These are phyloP conservation scores for Ganoderma leucocontextum DNA, from an alignment of 1,284 basidiomycete species.

Conservation along the genomic window DNA sequence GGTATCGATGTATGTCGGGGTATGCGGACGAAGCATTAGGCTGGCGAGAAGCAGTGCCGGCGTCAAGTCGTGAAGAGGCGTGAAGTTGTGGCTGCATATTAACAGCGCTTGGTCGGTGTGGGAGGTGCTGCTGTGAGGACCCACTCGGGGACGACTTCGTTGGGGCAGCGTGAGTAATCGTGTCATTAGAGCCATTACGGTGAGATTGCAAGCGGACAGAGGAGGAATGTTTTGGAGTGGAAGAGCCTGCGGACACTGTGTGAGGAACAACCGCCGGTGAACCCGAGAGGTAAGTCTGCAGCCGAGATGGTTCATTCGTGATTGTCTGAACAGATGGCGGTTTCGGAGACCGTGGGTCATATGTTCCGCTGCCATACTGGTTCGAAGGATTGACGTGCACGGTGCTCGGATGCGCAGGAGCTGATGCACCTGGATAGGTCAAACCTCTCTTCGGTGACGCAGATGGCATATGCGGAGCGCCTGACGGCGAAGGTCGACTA, in stretches of 20 bases:
- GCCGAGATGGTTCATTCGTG: conserved; percentile 20
- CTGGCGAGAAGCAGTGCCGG: conserved; percentile 12
- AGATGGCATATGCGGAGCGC: conserved; percentile 14
- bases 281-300: conserved; percentile 27
- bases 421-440: conserved; percentile 33
- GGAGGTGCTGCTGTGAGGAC: conserved; percentile 34
- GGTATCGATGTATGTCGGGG: conserved; percentile 43
- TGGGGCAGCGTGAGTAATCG: conserved; percentile 37
- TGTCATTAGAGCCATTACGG: conserved; percentile 44
- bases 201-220: conserved; percentile 38
- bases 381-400: conserved; percentile 24
- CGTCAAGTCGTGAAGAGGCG: conserved; percentile 37
- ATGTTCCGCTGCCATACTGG: conserved; percentile 11
- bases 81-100: conserved; percentile 32
- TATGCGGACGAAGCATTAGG: conserved; percentile 40
- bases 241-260: conserved; percentile 24
- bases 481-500: conserved; percentile 8
- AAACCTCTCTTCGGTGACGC: conserved; percentile 30
- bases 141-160: conserved; percentile 37
- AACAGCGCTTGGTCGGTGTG: conserved; percentile 34
- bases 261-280: conserved; percentile 31
- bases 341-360: conserved; percentile 30
- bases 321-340: conserved; percentile 28
- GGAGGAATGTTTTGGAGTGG: conserved; percentile 41
- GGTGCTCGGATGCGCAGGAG: conserved; percentile 16